A percentile compares a stretch with the other conserved stretches of the same genome.
These are phyloP conservation scores for Verticillium nonalfalfae DNA, from an alignment of 2,329 filamentous ascomycete species.

Conservation along the genomic window DNA sequence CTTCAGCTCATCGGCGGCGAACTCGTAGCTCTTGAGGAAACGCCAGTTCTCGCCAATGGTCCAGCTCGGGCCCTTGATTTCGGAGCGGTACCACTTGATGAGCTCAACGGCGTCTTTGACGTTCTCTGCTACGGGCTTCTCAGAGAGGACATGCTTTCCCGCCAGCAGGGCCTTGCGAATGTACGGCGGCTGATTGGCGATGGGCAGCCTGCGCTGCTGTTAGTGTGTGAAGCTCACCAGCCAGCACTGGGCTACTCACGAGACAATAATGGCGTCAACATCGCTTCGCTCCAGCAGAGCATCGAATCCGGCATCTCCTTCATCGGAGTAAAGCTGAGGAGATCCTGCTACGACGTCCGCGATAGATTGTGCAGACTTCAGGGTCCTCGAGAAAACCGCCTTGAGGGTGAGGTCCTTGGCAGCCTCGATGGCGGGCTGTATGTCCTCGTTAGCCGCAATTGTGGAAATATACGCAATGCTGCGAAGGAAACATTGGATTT, in stretches of 20 bases:
- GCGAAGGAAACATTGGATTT: background rate
- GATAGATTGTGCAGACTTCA: constrained; percentile 44
- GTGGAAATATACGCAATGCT: background rate
- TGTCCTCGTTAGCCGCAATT: background rate
- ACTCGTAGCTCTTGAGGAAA: constrained; percentile 49
- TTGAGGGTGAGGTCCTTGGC: constrained; percentile 46
- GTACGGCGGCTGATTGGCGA: constrained; percentile 50
- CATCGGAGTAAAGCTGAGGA: background rate
- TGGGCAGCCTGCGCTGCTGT: constrained; percentile 40
- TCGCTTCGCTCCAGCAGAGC: background rate
- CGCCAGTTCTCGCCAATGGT: constrained; percentile 69
- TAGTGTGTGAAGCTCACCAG: background rate
- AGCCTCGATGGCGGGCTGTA: constrained; percentile 52
- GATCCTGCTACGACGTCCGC: constrained; percentile 11
- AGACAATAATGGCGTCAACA: background rate
- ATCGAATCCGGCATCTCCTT: background rate
- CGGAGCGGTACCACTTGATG: constrained; percentile 24
- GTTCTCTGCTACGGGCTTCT: constrained; percentile 46
- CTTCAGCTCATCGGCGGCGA: constrained; percentile 33
- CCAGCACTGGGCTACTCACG: background rate
- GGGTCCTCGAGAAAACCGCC: constrained; percentile 60
- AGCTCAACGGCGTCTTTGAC: constrained; percentile 35
- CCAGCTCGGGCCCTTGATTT: constrained; percentile 34
- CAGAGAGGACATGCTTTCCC: constrained; percentile 49
- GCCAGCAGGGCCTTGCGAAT: constrained; percentile 43